Evolutionary conservation across 2,329 filamentous ascomycete species (phyloP).

Genomic region (Sporothrix protearum): DNA sequence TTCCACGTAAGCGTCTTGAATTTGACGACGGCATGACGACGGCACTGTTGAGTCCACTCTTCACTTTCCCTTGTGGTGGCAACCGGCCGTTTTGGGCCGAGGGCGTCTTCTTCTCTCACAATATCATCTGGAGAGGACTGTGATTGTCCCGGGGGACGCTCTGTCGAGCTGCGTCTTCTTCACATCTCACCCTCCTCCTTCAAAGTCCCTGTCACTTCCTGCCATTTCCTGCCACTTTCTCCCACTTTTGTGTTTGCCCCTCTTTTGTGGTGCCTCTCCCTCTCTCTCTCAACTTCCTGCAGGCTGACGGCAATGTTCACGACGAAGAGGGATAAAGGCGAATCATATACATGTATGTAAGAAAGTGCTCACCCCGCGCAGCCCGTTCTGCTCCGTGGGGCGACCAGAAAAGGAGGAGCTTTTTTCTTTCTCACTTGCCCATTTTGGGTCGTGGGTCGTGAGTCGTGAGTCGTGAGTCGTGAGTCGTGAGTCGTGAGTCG

Average conservation of each 20-base stretch:
- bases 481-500: too few species aligned
- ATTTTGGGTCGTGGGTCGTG: background rate
- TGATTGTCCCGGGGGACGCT: background rate
- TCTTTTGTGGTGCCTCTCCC: background rate
- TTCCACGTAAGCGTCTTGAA: conserved; percentile 1
- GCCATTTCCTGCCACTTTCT: background rate
- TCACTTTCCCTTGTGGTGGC: background rate
- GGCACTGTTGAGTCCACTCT: background rate
- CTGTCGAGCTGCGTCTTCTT: background rate
- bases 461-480: background rate
- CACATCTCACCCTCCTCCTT: background rate
- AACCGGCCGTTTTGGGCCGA: background rate
- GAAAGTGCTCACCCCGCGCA: background rate
- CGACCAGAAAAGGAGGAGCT: background rate
- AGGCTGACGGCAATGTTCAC: background rate
- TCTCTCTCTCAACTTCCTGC: background rate
- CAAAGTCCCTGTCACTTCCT: background rate
- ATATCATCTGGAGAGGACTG: background rate
- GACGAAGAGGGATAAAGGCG: background rate
- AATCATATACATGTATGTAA: too few species aligned
- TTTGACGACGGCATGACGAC: background rate
- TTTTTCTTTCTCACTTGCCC: background rate
- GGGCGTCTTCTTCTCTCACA: background rate
- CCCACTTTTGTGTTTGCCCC: background rate
- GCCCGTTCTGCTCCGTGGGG: background rate